Base-by-base conservation (phyloP, 148 eudicot genomes). In the Vaccinium darrowii region DNA sequence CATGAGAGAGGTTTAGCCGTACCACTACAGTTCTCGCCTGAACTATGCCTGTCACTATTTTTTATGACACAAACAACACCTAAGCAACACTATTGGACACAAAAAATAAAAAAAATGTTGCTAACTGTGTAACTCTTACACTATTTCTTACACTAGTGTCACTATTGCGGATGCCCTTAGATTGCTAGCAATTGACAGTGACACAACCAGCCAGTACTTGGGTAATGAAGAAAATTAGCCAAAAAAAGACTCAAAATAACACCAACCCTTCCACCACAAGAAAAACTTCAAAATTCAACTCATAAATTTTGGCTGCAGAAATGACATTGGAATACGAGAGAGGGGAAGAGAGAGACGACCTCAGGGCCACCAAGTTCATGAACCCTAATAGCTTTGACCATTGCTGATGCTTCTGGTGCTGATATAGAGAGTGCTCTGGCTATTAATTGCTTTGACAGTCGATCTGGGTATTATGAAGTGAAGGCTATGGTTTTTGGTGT, bases 371-470 rank as follows among this genome's bases (percentile, higher is more conserved):
- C 98, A 81, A 84, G 83, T 86, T 92, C 89, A 84, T 95, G 92
- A 84, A 95, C 87, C 90, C 93, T 91, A 50, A 93, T 91, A 9
- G 94, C 95, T 91, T 95, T 95, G 85, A 95, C 95, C 98, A 95
- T 93, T 63, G 85, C 85, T 36, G 87, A 62, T 5, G 87, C 72
- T 72, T 80, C 84, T 50, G 85, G 19, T 47, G 90, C 51, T 19
- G 90, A 85, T 25, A 84, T 49, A n/a, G 88, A 84, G 69, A 69
- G 13, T 7, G 89, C 83, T 84, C 88, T 88, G 5, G 81, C 49
- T 49, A 12, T 7, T 14, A n/a, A n/a, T n/a, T n/a, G 86, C 71
- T 84, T 39, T 84, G 75, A 60, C 21, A 36, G 14, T 43, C 23
- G 3, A 8, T 75, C 12, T 36, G 73, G 73, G 36, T 10, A 4